Percentiles rank a stretch among this genome's conserved stretches.
phyloP scores from a whole-genome alignment of 805 yeast species.

The Candida namnaoensis region DNA sequence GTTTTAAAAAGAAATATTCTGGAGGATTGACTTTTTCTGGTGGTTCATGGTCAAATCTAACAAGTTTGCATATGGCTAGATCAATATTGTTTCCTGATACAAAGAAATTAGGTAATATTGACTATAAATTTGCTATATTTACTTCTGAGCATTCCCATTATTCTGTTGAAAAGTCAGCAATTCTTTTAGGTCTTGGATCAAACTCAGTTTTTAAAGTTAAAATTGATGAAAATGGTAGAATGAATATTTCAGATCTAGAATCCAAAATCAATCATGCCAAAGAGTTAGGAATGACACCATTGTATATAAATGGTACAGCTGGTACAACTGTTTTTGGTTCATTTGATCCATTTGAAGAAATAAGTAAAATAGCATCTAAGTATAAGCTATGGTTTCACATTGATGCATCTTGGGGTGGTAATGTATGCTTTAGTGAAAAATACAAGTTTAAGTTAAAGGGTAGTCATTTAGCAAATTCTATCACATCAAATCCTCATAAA shows the following conservation, averaged over 20 bases:
- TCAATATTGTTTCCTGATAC: constrained; percentile 61
- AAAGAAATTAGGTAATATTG: constrained; percentile 46
- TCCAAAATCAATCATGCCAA: constrained; percentile 32
- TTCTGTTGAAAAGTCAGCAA: constrained; percentile 76
- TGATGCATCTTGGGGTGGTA: constrained; percentile 92
- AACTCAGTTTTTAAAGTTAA: constrained; percentile 53
- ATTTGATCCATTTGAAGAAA: constrained; percentile 56
- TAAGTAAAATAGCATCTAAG: constrained; percentile 43
- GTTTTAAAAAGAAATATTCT: constrained; percentile 42
- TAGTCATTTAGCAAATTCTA: constrained; percentile 57
- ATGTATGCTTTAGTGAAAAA: constrained; percentile 53
- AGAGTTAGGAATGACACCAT: constrained; percentile 55
- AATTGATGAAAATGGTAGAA: constrained; percentile 45
- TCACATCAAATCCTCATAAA: constrained; percentile 81
- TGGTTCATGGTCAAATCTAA: constrained; percentile 81
- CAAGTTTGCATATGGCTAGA: constrained; percentile 72
- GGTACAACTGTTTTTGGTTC: constrained; percentile 88
- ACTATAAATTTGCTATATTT: constrained; percentile 55
- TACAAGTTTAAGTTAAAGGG: constrained; percentile 46
- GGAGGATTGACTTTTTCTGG: constrained; percentile 86
- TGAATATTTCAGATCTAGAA: constrained; percentile 43
- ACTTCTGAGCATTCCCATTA: constrained; percentile 71
- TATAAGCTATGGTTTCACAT: constrained; percentile 70
- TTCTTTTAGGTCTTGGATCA: constrained; percentile 64
- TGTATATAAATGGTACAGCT: constrained; percentile 76